Base-by-base conservation (phyloP, 768 basidiomycete genomes). In the Auriscalpium microsporum region DNA sequence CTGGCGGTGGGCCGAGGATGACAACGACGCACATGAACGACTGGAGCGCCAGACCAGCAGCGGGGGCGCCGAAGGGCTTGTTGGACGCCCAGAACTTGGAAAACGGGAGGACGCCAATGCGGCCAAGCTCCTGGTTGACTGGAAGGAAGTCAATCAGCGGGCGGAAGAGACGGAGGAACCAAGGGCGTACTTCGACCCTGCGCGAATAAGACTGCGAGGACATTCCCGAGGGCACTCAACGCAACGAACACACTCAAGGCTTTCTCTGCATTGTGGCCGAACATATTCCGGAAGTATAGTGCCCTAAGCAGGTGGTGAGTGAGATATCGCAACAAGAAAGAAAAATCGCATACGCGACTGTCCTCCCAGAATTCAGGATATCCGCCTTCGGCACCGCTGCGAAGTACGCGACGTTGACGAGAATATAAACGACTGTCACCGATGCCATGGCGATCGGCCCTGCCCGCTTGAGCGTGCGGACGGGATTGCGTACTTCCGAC, bases 81-180 rank as follows among this genome's bases (percentile, higher is more conserved):
- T 80, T 87, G 64, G 81, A 84, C 1, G 86, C 79, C 60, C 89
- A 87, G 64, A 86, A 78, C 1, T 74, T 73, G 0, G 88, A 79
- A 59, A 69, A 82, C 0, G 87, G 87, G 8, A 88, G 70, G 23
- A 87, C 72, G 1, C 84, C 86, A 62, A 88, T 86, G 13, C 85
- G 75, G 0, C 86, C 87, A 4, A 87, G 73, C 65, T 87, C 86
- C 64, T 88, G 87, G 9, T 86, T 77, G 10, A 87, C 85, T 86
- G 45, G 0, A 28, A 34, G 19, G 46, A 28, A 28, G 28, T 4
- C 28, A 7, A 28, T 28, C 28, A 28, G 28, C 28, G 5, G 28
- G 7, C 47, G 65, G 67, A 1, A 62, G 59, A 40, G 23, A 36
- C 17, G 37, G 11, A 17, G 33, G 37, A 23, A 11, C 34, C 19